Percentiles rank a stretch among this genome's conserved stretches.
These are phyloP conservation scores for Cercospora citrullina DNA, from an alignment of 2,329 filamentous ascomycete species.

Conservation along the genomic window DNA sequence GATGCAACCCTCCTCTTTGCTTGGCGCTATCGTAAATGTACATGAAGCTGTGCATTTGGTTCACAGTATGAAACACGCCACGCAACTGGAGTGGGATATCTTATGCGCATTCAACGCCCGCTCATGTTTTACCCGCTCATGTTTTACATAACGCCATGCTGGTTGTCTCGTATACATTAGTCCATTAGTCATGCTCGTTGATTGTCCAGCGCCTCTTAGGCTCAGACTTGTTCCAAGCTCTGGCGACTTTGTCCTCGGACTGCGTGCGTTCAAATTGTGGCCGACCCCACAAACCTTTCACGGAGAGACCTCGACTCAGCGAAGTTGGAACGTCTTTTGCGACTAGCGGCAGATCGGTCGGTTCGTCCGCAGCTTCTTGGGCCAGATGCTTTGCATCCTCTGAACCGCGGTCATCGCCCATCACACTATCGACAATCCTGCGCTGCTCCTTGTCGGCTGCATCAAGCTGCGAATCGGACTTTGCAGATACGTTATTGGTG, in stretches of 20 bases:
- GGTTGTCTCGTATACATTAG: not conserved
- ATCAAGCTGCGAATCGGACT: conserved; percentile 3
- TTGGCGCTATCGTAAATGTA: not conserved
- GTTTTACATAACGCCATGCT: not conserved
- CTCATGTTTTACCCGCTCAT: not conserved
- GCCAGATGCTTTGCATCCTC: conserved; percentile 14
- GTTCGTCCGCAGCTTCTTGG: conserved; percentile 22
- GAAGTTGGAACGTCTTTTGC: conserved; percentile 24
- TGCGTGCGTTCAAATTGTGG: conserved; percentile 25
- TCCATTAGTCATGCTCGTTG: conserved; percentile 26
- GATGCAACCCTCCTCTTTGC: not conserved
- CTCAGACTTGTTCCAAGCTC: conserved; percentile 18
- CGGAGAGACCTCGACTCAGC: conserved; percentile 34
- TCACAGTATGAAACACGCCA: not conserved
- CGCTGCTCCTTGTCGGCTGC: conserved; percentile 10
- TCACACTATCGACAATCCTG: conserved; percentile 22
- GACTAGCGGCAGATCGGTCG: conserved; percentile 24
- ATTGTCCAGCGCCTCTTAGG: conserved; percentile 29
- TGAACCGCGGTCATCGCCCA: conserved; percentile 13
- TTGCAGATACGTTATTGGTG: not conserved
- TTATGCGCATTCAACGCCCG: not conserved
- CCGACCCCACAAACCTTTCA: conserved; percentile 49
- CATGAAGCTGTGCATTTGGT: not conserved
- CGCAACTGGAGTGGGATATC: not conserved
- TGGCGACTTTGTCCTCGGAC: conserved; percentile 22